These are phyloP conservation scores for Uronychia setigera DNA, from an alignment of 73 alveolate species.

Conservation along the genomic window DNA sequence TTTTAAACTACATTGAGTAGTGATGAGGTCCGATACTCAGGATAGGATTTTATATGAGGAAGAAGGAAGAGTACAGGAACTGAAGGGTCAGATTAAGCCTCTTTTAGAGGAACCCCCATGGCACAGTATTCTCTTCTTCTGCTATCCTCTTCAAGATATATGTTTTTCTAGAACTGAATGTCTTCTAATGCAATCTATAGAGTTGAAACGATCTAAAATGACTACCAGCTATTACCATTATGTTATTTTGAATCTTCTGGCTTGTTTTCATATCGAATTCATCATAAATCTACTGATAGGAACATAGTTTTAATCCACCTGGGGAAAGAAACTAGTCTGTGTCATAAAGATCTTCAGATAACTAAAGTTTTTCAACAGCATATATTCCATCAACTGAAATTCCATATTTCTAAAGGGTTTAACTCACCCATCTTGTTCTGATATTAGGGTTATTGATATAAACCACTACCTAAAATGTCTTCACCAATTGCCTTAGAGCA, in stretches of 20 bases:
- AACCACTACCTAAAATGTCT: neutral
- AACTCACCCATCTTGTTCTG: neutral
- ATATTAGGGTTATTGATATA: neutral
- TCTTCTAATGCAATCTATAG: neutral
- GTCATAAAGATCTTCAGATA: neutral
- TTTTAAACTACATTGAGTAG: too few species aligned
- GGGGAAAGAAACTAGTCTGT: neutral
- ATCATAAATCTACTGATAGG: neutral
- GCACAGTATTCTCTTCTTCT: neutral
- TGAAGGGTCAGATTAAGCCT: neutral
- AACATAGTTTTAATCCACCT: neutral
- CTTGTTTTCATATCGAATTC: neutral
- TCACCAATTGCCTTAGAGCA: neutral
- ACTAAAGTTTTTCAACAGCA: neutral
- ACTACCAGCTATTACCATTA: neutral
- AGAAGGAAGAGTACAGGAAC: neutral
- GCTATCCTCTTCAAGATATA: neutral
- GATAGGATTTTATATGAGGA: neutral
- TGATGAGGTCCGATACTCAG: neutral
- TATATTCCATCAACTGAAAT: neutral
- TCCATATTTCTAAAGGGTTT: neutral
- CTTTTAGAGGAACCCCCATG: neutral
- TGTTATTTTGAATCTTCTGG: neutral
- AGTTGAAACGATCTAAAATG: neutral
- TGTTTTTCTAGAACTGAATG: neutral